Percentiles rank a stretch among this genome's conserved stretches.
Evolutionary conservation across 1,284 basidiomycete species (phyloP).

Genomic region (Cystobasidium pallidum): DNA sequence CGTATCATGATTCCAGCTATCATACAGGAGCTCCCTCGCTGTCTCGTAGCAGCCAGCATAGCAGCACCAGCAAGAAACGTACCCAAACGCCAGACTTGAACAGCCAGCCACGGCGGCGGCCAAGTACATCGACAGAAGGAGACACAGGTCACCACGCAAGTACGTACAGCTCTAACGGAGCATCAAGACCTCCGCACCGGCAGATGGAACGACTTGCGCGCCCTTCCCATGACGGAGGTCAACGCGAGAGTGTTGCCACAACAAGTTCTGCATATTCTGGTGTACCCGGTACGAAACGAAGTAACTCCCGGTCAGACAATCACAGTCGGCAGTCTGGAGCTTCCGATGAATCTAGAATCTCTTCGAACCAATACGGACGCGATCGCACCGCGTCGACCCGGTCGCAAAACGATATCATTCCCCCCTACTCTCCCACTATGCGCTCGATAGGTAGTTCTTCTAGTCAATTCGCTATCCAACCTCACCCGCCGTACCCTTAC

Average conservation of each 20-base stretch:
- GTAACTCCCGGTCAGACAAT: slow-evolving; percentile 10
- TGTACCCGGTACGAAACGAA: neutral
- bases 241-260: slow-evolving; percentile 17
- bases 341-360: neutral
- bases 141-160: neutral
- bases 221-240: slow-evolving; percentile 2
- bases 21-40: neutral
- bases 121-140: slow-evolving; percentile 27
- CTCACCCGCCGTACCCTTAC: slow-evolving; percentile 5
- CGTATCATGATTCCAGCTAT: slow-evolving; percentile 11
- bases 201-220: neutral
- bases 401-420: slow-evolving; percentile 8
- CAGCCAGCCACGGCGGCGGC: slow-evolving; percentile 10
- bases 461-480: slow-evolving; percentile 21
- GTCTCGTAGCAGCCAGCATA: slow-evolving; percentile 8
- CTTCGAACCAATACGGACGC: neutral
- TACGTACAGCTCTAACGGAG: neutral
- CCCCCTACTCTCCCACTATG: slow-evolving; percentile 35
- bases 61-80: slow-evolving; percentile 10
- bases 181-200: neutral
- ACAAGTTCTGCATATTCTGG: slow-evolving; percentile 2
- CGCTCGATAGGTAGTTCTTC: slow-evolving; percentile 24
- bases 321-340: slow-evolving; percentile 3
- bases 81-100: slow-evolving; percentile 12
- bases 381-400: slow-evolving; percentile 1